Evolutionary conservation across 257 asterid genomes (phyloP), one percentile per base, ranked within the genome.

Genomic region (Galeopsis tetrahit): DNA sequence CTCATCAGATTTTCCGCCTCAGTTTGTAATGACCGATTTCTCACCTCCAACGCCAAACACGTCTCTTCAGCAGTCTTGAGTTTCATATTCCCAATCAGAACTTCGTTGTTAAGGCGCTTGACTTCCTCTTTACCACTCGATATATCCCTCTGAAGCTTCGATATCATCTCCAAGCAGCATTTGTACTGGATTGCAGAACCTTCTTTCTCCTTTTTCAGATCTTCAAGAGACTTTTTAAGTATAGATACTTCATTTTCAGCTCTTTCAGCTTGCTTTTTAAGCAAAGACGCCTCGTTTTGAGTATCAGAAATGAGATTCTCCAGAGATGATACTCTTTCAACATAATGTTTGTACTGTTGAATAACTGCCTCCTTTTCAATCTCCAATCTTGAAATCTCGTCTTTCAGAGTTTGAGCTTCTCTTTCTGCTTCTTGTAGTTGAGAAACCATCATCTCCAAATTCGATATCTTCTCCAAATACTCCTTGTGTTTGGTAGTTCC

Each of bases 1-100:
- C 83, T 83, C 1, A 79, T 85, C 74, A 95, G 80, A 80, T 87
- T 83, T 43, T 86, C 87, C 4, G 98, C 99, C 86, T 95, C 99
- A 2, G 61, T 69, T 31, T 66, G 76, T 75, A 95, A 75, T 4
- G 98, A 85, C 40, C 80, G 85, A 76, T 95, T 95, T 0, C 92
- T 79, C 79, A 75, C 79, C 82, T 91, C 93, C 85, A 94, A 79
- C 62, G 74, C 53, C 36, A 11, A 57, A 70, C 83, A 83, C 81
- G 87, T 89, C 80, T 90, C 90, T 77, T 90, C 91, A 59, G 92
- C 82, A 51, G 75, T 77, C 81, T 82, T 82, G 77, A 90, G 87
- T 61, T 85, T 90, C 4, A 66, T 63, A 74, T 82, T 85, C 38
- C 86, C 89, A 10, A 75, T 68, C 75, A 72, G 61, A 59, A 88